phyloP scores from a whole-genome alignment of 2,329 filamentous ascomycete genomes.

The Aureobasidium vineae region DNA sequence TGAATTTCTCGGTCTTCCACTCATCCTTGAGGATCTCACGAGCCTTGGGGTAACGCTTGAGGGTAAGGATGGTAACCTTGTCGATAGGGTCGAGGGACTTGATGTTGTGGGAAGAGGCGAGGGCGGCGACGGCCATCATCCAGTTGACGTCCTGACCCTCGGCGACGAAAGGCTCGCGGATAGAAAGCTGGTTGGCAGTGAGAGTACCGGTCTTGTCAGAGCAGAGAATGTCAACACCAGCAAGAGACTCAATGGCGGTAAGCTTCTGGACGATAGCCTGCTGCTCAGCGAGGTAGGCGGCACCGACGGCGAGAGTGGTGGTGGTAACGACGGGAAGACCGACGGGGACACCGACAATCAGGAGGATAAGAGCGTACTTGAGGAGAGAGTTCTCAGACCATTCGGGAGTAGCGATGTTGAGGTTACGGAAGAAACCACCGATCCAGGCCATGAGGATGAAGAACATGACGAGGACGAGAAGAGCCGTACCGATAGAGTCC shows the following conservation, averaged over 20 bases:
- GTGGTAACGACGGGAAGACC: constrained; percentile 77
- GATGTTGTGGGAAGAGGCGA: constrained; percentile 75
- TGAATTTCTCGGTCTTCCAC: constrained; percentile 76
- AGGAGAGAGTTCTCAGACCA: constrained; percentile 62
- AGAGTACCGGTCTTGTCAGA: constrained; percentile 80
- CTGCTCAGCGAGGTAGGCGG: constrained; percentile 72
- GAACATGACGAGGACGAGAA: constrained; percentile 74
- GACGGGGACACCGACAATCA: constrained; percentile 77
- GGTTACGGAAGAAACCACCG: constrained; percentile 72
- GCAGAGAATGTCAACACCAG: constrained; percentile 74
- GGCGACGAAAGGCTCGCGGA: constrained; percentile 73
- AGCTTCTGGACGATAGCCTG: constrained; percentile 79
- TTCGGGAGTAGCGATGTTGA: constrained; percentile 60
- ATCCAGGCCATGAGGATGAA: constrained; percentile 75
- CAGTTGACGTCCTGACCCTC: constrained; percentile 77
- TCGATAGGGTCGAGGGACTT: constrained; percentile 76
- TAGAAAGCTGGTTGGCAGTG: constrained; percentile 71
- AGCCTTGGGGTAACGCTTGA: constrained; percentile 73
- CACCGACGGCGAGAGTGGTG: constrained; percentile 73
- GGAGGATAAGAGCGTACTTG: constrained; percentile 66
- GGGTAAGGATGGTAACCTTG: constrained; percentile 73
- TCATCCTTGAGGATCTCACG: constrained; percentile 71
- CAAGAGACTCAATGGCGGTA: constrained; percentile 73
- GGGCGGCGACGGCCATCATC: constrained; percentile 79
- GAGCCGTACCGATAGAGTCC: constrained; percentile 73